Evolutionary conservation across 768 basidiomycete genomes (phyloP).

Genomic region (Trametes sanguinea): DNA sequence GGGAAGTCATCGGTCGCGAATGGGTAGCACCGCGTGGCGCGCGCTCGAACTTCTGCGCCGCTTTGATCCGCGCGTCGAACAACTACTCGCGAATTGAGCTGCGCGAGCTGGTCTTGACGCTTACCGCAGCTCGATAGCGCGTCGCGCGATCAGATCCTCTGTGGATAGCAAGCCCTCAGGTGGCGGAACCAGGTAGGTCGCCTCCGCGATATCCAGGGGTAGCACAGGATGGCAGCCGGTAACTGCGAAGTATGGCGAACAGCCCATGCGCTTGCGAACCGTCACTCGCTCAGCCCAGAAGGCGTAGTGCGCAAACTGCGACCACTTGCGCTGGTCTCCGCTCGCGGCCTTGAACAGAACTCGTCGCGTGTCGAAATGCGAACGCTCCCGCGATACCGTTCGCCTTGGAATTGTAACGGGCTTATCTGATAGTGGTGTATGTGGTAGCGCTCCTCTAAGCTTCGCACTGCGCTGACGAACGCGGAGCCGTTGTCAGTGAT

Average conservation of each 20-base stretch:
- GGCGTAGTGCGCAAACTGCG: too few species aligned
- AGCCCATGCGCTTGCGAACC: constrained; percentile 30
- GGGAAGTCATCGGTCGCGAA: too few species aligned
- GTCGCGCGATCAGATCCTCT: constrained; percentile 2
- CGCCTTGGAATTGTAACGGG: too few species aligned
- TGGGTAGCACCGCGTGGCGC: too few species aligned
- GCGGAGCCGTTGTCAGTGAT: too few species aligned
- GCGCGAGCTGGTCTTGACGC: neutral
- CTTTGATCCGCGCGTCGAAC: neutral
- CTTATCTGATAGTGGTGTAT: constrained; percentile 42
- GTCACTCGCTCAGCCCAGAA: constrained; percentile 44
- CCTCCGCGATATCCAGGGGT: constrained; percentile 26
- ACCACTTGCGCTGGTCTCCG: too few species aligned
- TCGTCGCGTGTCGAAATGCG: too few species aligned
- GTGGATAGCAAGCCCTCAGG: constrained; percentile 14
- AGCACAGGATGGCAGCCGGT: constrained; percentile 25
- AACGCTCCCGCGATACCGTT: too few species aligned
- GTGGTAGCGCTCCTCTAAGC: too few species aligned
- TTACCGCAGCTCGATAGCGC: constrained; percentile 6
- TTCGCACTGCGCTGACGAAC: too few species aligned
- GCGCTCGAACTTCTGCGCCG: neutral
- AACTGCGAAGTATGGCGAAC: constrained; percentile 31
- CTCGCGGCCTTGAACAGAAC: too few species aligned
- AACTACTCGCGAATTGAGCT: neutral
- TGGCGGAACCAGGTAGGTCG: constrained; percentile 19